Evolutionary conservation across 208 protist species (phyloP), one percentile per base, ranked within the genome.

Genomic region (Crithidia expoeki): DNA sequence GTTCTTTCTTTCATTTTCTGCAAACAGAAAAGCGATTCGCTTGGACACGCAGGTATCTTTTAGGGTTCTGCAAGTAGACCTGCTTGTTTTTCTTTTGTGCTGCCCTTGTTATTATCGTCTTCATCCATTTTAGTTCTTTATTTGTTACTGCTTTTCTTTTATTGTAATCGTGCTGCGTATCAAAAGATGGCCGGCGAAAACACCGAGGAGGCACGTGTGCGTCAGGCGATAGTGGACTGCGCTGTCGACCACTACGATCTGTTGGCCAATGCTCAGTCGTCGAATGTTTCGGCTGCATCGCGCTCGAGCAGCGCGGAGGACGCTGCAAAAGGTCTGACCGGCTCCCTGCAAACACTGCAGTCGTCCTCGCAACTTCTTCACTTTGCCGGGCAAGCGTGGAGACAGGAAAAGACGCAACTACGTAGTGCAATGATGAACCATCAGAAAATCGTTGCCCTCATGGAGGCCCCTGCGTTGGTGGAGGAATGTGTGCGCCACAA

Each of bases 201-300:
- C 17, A 52, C 63, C 3, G 83, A 90, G 25, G 86, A 86, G 63
- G 55, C 67, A 12, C 76, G 79, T 6, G 73, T 90, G 53, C 85
- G 79, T 28, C 68, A 76, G 46, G 68, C 74, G 11, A 88, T 95
- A 47, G 82, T 88, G 5, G 83, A 92, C 53, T 84, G 82, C 25
- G 85, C 81, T 9, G 88, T 92, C 50, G 80, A 86, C 33, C 74
- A 91, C 69, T 90, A 88, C 60, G 76, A 89, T 9, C 60, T 94
- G 12, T 51, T 96, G 10, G 72, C 78, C 2, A 71, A 84, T 36
- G 81, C 85, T 11, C 80, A 88, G 52, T 83, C 84, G 0, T 72
- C 78, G 0, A 96, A 92, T 55, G 70, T 55, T 7, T 79, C 61
- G 10, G 74, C 90, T 0, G 77, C 71, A 2, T 17, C 68, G 6